Base-by-base conservation (phyloP, 768 basidiomycete genomes). In the Leccinum subtestaceum region DNA sequence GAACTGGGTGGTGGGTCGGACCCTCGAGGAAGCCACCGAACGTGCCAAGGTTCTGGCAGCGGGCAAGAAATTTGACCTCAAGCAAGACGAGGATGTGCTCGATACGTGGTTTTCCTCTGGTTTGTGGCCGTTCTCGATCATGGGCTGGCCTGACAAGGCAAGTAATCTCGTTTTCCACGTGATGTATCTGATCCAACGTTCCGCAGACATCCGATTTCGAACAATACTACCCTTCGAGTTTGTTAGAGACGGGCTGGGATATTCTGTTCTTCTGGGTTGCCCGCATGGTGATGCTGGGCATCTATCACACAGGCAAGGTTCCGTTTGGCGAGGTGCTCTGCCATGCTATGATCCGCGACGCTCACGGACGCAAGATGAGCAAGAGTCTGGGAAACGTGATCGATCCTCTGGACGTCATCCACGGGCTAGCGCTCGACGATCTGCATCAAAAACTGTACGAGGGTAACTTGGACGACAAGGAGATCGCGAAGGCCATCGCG, bases 211-310 rank as follows among this genome's bases (percentile, higher is more conserved):
- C 76, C 4, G 96, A 98, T 70, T 65, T 93, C 45, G 72, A 86
- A 63, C 77, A 79, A 31, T 98, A 92, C 78, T 99, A 95, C 73
- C 97, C 97, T 0, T 77, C 92, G 2, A 84, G 87, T n/a, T 65
- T 98, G 47, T 84, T 98, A 31, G 97, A 98, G 77, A 99, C 97
- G 0, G 97, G 97, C 49, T 98, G 97, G 96, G 97, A 98, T 63
- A 98, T 98, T 67, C 75, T 99, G n/a, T 95, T 95, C 82, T 98
- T 98, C 84, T 99, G 97, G 97, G 96, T 98, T 7, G 95, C 97
- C 15, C 89, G 97, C 46, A 99, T 98, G 96, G 96, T 91, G 52
- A 77, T 99, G 68, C 85, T 98, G 36, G 96, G 97, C 46, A 76
- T 93, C 66, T 82, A 89, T 57, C 84, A 98, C 49, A 99, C 97